These are phyloP conservation scores for Xerocomus minutiporus DNA, from an alignment of 1,284 basidiomycete genomes.

Conservation along the genomic window DNA sequence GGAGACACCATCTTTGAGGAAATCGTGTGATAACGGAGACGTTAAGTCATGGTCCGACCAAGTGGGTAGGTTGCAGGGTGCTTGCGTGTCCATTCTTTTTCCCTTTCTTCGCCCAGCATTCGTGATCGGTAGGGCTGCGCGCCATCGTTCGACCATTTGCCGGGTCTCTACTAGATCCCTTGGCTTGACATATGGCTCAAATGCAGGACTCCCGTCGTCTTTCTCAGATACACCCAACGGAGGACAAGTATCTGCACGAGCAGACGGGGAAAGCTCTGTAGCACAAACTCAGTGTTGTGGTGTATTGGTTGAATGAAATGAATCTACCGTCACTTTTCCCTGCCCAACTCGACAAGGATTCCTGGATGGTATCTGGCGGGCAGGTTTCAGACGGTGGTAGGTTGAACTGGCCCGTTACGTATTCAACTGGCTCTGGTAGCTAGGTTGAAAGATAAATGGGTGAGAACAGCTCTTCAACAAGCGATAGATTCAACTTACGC, in stretches of 20 bases:
- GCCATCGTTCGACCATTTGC: constrained; percentile 32
- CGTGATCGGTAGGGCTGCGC: constrained; percentile 22
- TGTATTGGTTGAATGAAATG: neutral
- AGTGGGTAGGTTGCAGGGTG: constrained; percentile 3
- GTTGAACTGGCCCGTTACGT: constrained; percentile 28
- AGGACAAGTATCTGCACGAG: constrained; percentile 10
- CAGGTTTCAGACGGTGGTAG: constrained; percentile 20
- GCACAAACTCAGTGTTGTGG: neutral
- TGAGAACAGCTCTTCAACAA: constrained; percentile 2
- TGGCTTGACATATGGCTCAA: constrained; percentile 20
- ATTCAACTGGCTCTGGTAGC: constrained; percentile 38
- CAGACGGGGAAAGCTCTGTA: constrained; percentile 24
- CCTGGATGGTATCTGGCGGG: constrained; percentile 15
- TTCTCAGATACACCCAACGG: constrained; percentile 22
- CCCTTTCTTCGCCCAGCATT: constrained; percentile 14
- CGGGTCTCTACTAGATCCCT: constrained; percentile 26
- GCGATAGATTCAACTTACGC: constrained; percentile 15
- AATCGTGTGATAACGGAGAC: constrained; percentile 24
- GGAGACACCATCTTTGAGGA: constrained; percentile 26
- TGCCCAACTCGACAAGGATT: constrained; percentile 37
- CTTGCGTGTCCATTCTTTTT: constrained; percentile 5
- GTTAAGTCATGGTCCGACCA: constrained; percentile 11
- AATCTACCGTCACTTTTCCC: constrained; percentile 32
- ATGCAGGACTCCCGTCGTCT: constrained; percentile 8
- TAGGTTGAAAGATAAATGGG: constrained; percentile 11